Evolutionary conservation across 106 monocot genomes (phyloP), one percentile per base, ranked within the genome.

Genomic region (Phalaenopsis equestris): DNA sequence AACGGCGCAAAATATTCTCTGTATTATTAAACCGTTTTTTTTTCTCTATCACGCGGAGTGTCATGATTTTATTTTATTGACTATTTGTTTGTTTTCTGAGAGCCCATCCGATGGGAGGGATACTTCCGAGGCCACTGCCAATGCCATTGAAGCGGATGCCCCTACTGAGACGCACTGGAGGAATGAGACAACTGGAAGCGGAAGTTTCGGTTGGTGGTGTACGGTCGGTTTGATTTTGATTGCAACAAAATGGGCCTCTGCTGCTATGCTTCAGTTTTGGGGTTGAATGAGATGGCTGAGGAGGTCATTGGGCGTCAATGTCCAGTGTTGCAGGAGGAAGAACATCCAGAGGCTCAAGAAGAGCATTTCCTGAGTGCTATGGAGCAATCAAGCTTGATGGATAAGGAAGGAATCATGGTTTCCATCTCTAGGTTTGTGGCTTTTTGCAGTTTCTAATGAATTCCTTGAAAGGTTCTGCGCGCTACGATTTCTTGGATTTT

Each of bases 281-380:
- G 82, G 43, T 42, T 85, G 18, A 81, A 85, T 19, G 85, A 82
- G 74, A 79, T 85, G 19, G 85, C 79, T 41, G 81, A 82, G 6
- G 81, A 85, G 45, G 82, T 85, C 41, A 4, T 82, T 85, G 85
- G 78, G 85, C 30, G 78, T 85, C 74, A 82, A 67, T n/a, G 85
- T 79, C 21, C 78, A 74, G 43, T 79, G 82, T 7, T 81, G 81
- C 2, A 82, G 85, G 74, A 73, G 85, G 55, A 85, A 85, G 78
- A 82, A 79, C n/a, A 86, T 86, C 41, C 75, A 82, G 74, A 82
- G 79, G 79, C 79, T 82, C 5, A 39, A 75, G 17, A 61, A 75
- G 73, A 56, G 42, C 42, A 1, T 14, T 70, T 70, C 64, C 14
- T 70, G 70, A 70, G 8, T 38, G 70, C 70, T 12, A 38, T 3